These are phyloP conservation scores for Nepenthes mirabilis DNA, from an alignment of 148 eudicot species.

Conservation along the genomic window DNA sequence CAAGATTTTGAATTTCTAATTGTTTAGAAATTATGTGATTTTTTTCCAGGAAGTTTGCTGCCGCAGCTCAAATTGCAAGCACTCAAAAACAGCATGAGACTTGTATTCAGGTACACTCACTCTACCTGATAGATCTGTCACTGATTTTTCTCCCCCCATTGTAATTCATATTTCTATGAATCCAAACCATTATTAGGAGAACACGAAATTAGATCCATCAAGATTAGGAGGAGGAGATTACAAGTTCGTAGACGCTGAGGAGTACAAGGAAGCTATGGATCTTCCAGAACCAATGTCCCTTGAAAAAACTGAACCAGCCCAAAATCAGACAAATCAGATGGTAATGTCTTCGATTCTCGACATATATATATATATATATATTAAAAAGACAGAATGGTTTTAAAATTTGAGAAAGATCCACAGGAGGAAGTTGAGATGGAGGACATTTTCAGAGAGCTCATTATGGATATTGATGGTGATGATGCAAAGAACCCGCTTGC, in stretches of 20 bases:
- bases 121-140: slow-evolving; percentile 1
- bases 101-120: slow-evolving; percentile 10
- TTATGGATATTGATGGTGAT: slow-evolving; percentile 52
- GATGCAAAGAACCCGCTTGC: slow-evolving; percentile 63
- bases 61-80: slow-evolving; percentile 26
- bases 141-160: not conserved
- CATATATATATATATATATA: no score
- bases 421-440: slow-evolving; percentile 78
- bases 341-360: slow-evolving; percentile 6
- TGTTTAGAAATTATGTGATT: slow-evolving; percentile 1
- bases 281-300: slow-evolving; percentile 39
- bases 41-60: slow-evolving; percentile 25
- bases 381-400: not conserved
- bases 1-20: not conserved
- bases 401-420: not conserved
- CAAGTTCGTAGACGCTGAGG: slow-evolving; percentile 25
- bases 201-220: slow-evolving; percentile 18
- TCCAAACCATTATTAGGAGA: slow-evolving; percentile 8
- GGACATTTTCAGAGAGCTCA: slow-evolving; percentile 54
- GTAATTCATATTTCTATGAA: not conserved
- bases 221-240: slow-evolving; percentile 19
- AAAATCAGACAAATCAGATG: slow-evolving; percentile 25
- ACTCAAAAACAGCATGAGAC: slow-evolving; percentile 11
- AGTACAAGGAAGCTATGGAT: slow-evolving; percentile 14
- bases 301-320: slow-evolving; percentile 19